phyloP scores from a whole-genome alignment of 2,329 filamentous ascomycete genomes.

The Penicillium sp. region DNA sequence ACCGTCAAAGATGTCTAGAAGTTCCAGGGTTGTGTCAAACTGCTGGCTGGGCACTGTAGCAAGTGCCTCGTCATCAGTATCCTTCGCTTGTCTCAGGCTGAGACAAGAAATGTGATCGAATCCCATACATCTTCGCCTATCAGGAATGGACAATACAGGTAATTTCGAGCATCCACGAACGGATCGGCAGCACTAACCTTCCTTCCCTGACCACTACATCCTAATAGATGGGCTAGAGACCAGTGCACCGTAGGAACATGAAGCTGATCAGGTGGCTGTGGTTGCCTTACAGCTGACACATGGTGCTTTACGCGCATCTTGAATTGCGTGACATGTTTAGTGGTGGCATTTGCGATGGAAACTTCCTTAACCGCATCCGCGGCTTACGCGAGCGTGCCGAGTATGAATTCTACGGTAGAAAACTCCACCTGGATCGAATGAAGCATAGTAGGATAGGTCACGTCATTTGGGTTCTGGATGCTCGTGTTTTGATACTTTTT shows the following conservation, averaged over 20 bases:
- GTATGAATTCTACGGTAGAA: background rate
- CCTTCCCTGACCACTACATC: background rate
- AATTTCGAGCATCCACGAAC: background rate
- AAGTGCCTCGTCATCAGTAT: background rate
- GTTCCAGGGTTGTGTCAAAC: no score
- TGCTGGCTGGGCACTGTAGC: no score
- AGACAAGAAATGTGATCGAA: no score
- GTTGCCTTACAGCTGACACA: constrained; percentile 2
- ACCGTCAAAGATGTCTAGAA: no score
- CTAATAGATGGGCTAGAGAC: background rate
- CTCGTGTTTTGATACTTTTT: background rate
- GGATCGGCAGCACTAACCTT: background rate
- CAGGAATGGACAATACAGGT: no score
- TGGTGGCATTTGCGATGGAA: background rate
- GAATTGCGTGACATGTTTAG: background rate
- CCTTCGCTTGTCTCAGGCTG: background rate
- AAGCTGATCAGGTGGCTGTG: background rate
- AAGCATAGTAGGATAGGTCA: background rate
- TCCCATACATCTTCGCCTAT: no score
- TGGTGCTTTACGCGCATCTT: background rate
- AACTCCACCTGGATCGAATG: background rate
- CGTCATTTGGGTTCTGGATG: background rate
- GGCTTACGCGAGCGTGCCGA: background rate
- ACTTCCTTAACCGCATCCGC: background rate
- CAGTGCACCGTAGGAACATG: background rate